Evolutionary conservation across 768 basidiomycete genomes (phyloP).

Genomic region (Tricholoma sp.): DNA sequence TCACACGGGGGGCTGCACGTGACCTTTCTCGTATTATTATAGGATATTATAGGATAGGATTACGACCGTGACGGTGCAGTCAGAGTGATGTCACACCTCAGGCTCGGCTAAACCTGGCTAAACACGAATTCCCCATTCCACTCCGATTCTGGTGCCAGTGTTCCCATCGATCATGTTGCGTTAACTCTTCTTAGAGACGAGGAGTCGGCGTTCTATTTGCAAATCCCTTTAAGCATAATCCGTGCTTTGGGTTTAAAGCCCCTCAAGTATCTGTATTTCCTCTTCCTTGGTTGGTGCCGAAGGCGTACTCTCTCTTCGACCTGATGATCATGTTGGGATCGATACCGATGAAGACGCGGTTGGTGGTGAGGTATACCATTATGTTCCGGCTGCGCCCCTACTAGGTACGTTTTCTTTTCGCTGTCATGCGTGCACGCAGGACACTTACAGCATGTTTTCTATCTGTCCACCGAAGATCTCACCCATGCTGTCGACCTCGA

Average conservation of each 20-base stretch:
- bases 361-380: background rate
- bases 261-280: constrained; percentile 10
- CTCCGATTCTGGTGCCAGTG: background rate
- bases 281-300: background rate
- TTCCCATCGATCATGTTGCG: constrained; percentile 5
- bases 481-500: background rate
- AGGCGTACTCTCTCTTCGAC: background rate
- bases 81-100: no score
- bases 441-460: background rate
- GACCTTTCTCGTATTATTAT: no score
- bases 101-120: no score
- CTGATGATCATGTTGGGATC: background rate
- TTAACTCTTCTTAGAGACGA: constrained; percentile 3
- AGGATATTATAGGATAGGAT: no score
- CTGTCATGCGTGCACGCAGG: background rate
- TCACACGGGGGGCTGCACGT: no score
- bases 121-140: no score
- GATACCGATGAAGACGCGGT: background rate
- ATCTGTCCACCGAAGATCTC: no score
- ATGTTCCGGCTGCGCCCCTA: background rate
- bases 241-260: constrained; percentile 7
- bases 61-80: no score
- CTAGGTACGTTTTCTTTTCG: background rate
- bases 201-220: constrained; percentile 6
- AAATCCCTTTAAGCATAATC: constrained; percentile 11